Evolutionary conservation across 1,284 basidiomycete species (phyloP), one percentile per base, ranked within the genome.

Genomic region (Heimioporus retisporus): DNA sequence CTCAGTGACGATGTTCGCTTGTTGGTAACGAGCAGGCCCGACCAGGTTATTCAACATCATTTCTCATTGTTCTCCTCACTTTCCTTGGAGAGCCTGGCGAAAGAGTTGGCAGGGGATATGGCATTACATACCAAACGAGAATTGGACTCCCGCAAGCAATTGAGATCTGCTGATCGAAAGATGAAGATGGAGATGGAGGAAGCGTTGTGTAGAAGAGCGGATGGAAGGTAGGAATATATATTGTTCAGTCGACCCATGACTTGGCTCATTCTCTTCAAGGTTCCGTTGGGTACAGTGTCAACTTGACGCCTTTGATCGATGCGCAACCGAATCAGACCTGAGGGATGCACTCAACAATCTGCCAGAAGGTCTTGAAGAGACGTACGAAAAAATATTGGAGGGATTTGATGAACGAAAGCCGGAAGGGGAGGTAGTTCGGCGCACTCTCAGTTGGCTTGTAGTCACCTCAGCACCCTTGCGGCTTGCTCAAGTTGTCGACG

Each of bases 261-360:
- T 64, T 7, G 60, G 8, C 3, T 6, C 13, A 10, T 4, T 14
- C n/a, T 21, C 40, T 42, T 23, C 28, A 46, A 64, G 61, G 18
- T 66, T 66, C 25, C 58, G 55, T 8, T 66, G 65, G 65, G 61
- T 64, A 6, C 53, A 64, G 21, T 66, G 65, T 44, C 65, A 65
- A 28, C 15, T 65, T 3, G 65, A 62, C 23, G 28, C n/a, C 14
- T 56, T 65, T 6, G 61, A 58, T 19, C 59, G 42, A n/a, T n/a
- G n/a, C n/a, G n/a, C n/a, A n/a, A n/a, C n/a, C n/a, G n/a, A n/a
- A n/a, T n/a, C n/a, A n/a, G n/a, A n/a, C n/a, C n/a, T n/a, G n/a
- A n/a, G n/a, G n/a, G n/a, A n/a, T n/a, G n/a, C n/a, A n/a, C n/a
- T n/a, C n/a, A n/a, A n/a, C n/a, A n/a, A n/a, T n/a, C n/a, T n/a